Evolutionary conservation across 23 red algal genomes (phyloP).

Genomic region (Gracilaria domingensis): DNA sequence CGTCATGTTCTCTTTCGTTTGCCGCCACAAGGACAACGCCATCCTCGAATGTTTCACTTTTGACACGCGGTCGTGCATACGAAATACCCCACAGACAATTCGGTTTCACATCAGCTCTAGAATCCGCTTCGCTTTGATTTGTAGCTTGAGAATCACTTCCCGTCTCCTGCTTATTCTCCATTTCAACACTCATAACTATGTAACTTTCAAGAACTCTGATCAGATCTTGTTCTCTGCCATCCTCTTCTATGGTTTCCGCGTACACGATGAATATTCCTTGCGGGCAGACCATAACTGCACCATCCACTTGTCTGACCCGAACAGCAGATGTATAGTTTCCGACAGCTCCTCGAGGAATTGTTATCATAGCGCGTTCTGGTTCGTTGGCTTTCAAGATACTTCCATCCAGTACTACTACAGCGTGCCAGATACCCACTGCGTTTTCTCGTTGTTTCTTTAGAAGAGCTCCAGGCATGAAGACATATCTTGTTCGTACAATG

Average conservation of each 20-base stretch:
- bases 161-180: constrained; percentile 9
- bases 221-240: constrained; percentile 15
- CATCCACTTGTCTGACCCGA: constrained; percentile 38
- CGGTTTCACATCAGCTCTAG: neutral
- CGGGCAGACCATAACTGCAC: constrained; percentile 17
- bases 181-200: neutral
- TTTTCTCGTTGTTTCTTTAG: neutral
- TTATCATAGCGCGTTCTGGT: constrained; percentile 47
- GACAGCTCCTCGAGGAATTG: constrained; percentile 20
- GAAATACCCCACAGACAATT: constrained; percentile 61
- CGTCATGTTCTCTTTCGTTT: constrained; percentile 36
- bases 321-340: constrained; percentile 13
- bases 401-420: constrained; percentile 32
- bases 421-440: constrained; percentile 1
- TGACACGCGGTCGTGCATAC: constrained; percentile 7
- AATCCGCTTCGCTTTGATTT: neutral
- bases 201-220: constrained; percentile 25
- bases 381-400: constrained; percentile 26
- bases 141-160: neutral
- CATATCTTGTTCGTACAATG: constrained; percentile 37
- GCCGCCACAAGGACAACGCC: neutral
- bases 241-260: constrained; percentile 32
- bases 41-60: neutral
- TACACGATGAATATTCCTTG: constrained; percentile 17
- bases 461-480: constrained; percentile 35